Evolutionary conservation across 345 rosid genomes (phyloP).

Genomic region (Eucalyptus pumila): DNA sequence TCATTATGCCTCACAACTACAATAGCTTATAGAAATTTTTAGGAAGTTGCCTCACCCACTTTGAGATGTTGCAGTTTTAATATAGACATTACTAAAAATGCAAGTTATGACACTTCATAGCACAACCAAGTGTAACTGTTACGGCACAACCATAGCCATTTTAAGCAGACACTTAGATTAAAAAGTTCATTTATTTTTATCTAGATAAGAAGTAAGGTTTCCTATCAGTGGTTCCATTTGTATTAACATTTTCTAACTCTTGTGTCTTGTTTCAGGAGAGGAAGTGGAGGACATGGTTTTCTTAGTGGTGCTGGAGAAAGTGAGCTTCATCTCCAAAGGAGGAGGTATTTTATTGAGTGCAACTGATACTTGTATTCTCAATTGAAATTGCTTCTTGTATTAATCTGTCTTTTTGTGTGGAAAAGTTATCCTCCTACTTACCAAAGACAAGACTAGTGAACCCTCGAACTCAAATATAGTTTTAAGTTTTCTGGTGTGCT

Average conservation of each 20-base stretch:
- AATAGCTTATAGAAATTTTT: not conserved
- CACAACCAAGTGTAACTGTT: not conserved
- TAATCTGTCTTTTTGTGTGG: not conserved
- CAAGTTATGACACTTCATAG: not conserved
- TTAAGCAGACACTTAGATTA: not conserved
- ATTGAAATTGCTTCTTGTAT: not conserved
- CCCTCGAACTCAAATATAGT: not conserved
- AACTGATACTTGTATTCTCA: not conserved
- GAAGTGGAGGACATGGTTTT: slow-evolving; percentile 84
- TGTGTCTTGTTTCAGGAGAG: slow-evolving; percentile 58
- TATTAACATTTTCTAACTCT: not conserved
- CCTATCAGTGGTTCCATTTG: not conserved
- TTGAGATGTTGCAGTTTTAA: not conserved
- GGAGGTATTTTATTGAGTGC: slow-evolving; percentile 35
- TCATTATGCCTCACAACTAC: not conserved
- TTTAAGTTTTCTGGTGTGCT: not conserved
- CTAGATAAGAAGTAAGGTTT: not conserved
- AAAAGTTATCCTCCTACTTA: not conserved
- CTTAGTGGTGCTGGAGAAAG: slow-evolving; percentile 98
- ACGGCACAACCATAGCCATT: not conserved
- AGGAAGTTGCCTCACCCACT: not conserved
- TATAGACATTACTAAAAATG: not conserved
- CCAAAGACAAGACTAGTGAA: not conserved
- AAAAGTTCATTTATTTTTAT: not conserved
- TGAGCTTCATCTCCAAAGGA: slow-evolving; percentile 91